phyloP scores from a whole-genome alignment of 2,329 filamentous ascomycete species.

The Sarocladiaceae sp. region DNA sequence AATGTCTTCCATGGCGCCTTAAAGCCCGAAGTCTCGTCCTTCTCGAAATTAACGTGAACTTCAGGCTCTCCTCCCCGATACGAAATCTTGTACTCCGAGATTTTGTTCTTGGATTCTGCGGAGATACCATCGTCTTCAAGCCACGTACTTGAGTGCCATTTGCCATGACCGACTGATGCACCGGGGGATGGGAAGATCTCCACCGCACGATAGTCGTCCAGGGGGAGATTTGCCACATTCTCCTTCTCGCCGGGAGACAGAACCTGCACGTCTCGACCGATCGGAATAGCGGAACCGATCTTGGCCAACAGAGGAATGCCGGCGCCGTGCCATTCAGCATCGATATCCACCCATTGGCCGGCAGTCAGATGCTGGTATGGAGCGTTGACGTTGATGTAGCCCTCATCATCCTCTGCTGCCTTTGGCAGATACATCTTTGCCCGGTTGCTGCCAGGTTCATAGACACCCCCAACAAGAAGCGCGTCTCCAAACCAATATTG shows the following conservation, averaged over 20 bases:
- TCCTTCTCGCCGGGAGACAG: slow-evolving; percentile 27
- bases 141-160: slow-evolving; percentile 25
- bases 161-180: slow-evolving; percentile 11
- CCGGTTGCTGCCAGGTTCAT: slow-evolving; percentile 47
- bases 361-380: slow-evolving; percentile 51
- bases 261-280: slow-evolving; percentile 31
- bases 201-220: slow-evolving; percentile 35
- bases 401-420: slow-evolving; percentile 45
- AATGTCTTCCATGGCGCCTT: slow-evolving; percentile 27
- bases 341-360: slow-evolving; percentile 33
- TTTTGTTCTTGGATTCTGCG: slow-evolving; percentile 20
- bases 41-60: slow-evolving; percentile 21
- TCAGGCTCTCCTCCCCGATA: slow-evolving; percentile 17
- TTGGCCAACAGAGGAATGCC: slow-evolving; percentile 33
- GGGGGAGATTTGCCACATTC: slow-evolving; percentile 31
- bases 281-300: slow-evolving; percentile 31
- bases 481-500: slow-evolving; percentile 69
- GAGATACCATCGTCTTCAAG: slow-evolving; percentile 34
- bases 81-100: slow-evolving; percentile 25
- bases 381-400: slow-evolving; percentile 57
- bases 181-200: slow-evolving; percentile 36
- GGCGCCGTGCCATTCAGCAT: slow-evolving; percentile 35
- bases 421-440: slow-evolving; percentile 57
- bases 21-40: slow-evolving; percentile 26
- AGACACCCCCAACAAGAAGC: slow-evolving; percentile 61